A percentile compares a stretch with the other conserved stretches of the same genome.
These are phyloP conservation scores for Tulasnella sp. DNA, from an alignment of 768 basidiomycete genomes.

Conservation along the genomic window DNA sequence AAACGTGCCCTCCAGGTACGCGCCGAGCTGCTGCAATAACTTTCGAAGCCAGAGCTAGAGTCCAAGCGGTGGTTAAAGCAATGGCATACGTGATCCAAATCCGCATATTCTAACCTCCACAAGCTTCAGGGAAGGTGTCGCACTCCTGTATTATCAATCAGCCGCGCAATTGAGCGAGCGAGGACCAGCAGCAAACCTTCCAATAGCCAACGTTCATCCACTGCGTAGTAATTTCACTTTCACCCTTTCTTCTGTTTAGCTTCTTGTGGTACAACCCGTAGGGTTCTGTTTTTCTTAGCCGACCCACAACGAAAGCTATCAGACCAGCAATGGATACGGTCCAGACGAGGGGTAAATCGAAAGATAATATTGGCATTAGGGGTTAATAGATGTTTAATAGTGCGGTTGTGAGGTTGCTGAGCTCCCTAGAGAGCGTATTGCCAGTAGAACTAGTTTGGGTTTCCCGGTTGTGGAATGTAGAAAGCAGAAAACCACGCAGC, in stretches of 20 bases:
- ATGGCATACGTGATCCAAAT: background rate
- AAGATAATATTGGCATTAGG: background rate
- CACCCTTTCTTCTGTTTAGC: background rate
- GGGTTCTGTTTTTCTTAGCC: background rate
- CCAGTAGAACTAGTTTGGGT: background rate
- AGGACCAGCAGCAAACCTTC: conserved; percentile 44
- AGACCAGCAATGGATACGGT: background rate
- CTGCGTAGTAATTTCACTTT: conserved; percentile 47
- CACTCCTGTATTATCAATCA: conserved; percentile 41
- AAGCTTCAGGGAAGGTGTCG: conserved; percentile 52
- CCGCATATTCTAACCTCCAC: conserved; percentile 45
- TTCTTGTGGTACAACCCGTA: background rate
- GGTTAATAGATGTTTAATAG: background rate
- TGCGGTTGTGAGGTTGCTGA: background rate
- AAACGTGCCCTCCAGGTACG: conserved; percentile 44
- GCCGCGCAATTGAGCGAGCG: background rate
- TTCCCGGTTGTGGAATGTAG: background rate
- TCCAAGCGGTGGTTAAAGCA: conserved; percentile 30
- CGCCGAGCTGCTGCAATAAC: conserved; percentile 45
- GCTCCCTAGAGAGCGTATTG: background rate
- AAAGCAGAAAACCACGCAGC: background rate
- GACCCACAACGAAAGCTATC: background rate
- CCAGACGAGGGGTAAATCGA: background rate
- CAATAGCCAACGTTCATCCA: conserved; percentile 72
- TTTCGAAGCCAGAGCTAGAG: conserved; percentile 50